Conservation (phyloP, 2,329 filamentous ascomycete genomes). For the Penicillium brasilianum region DNA sequence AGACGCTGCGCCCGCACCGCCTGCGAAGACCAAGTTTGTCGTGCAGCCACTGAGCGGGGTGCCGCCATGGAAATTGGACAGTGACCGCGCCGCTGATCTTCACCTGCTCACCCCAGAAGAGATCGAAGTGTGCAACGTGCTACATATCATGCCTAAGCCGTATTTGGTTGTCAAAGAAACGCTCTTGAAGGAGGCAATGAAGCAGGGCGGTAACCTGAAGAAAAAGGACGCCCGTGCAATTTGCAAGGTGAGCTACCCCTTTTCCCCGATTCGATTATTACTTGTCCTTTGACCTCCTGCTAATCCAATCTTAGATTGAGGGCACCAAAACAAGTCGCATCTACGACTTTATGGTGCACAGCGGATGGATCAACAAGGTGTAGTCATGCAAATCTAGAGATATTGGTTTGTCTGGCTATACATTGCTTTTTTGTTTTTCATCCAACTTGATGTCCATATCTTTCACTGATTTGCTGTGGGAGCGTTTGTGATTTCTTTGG, state of each 20-base stretch:
- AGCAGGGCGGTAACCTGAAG: slow-evolving; percentile 84
- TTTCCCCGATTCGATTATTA: not conserved
- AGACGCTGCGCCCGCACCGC: slow-evolving; percentile 46
- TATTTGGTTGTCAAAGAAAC: slow-evolving; percentile 95
- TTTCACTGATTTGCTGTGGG: slow-evolving; percentile 19
- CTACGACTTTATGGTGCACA: slow-evolving; percentile 93
- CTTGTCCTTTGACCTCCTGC: not conserved
- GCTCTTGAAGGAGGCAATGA: slow-evolving; percentile 87
- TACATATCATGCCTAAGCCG: slow-evolving; percentile 88
- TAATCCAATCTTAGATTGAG: slow-evolving; percentile 64
- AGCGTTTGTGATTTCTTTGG: slow-evolving; percentile 22
- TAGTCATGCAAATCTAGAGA: slow-evolving; percentile 44
- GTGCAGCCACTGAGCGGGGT: slow-evolving; percentile 54
- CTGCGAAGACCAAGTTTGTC: slow-evolving; percentile 58
- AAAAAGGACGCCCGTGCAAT: slow-evolving; percentile 93
- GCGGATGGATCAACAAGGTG: slow-evolving; percentile 88
- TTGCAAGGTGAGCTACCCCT: slow-evolving; percentile 58
- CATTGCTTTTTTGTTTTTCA: not conserved
- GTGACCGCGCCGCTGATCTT: slow-evolving; percentile 75
- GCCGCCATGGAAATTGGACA: slow-evolving; percentile 66
- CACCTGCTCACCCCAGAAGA: slow-evolving; percentile 87
- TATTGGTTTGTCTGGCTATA: slow-evolving; percentile 4
- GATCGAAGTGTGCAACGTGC: slow-evolving; percentile 79
- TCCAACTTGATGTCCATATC: slow-evolving; percentile 26
- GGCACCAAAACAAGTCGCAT: slow-evolving; percentile 82